Percentiles rank a stretch among this genome's conserved stretches.
Conservation (phyloP, 1,139 yeast species). For the Yamadazyma pseudoaaseri region DNA sequence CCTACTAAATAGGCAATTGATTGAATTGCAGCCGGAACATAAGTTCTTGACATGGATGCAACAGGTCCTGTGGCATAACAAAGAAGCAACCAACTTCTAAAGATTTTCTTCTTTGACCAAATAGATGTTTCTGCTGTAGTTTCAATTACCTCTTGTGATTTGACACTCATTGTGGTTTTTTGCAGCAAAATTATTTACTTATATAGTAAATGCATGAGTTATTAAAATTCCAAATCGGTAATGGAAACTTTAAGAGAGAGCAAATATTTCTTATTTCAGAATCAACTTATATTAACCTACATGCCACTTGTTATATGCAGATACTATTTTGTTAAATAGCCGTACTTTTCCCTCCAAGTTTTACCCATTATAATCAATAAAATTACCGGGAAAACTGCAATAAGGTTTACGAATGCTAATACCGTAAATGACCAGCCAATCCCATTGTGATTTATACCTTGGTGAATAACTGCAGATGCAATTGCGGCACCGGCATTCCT, state of each 20-base stretch:
- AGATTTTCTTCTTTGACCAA: conserved; percentile 19
- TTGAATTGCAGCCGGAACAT: conserved; percentile 44
- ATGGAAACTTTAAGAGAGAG: no score
- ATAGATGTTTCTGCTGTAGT: conserved; percentile 7
- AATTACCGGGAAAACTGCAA: conserved; percentile 24
- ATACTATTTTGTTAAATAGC: conserved; percentile 4
- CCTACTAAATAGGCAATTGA: conserved; percentile 38
- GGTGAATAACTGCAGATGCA: conserved; percentile 47
- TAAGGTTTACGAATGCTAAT: conserved; percentile 40
- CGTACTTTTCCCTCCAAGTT: conserved; percentile 5
- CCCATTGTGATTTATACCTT: conserved; percentile 44
- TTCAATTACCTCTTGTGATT: conserved; percentile 1
- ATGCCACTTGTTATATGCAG: not conserved
- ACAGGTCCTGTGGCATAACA: conserved; percentile 39
- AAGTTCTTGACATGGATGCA: conserved; percentile 41
- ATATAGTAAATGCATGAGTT: no score
- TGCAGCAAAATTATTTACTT: conserved; percentile 1
- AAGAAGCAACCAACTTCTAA: conserved; percentile 30
- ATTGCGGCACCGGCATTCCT: conserved; percentile 58
- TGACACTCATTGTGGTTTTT: not conserved
- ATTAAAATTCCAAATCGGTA: no score
- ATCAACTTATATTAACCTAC: not conserved
- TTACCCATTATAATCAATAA: conserved; percentile 20
- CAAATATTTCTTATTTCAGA: no score
- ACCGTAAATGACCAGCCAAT: conserved; percentile 63